Evolutionary conservation across 257 asterid species (phyloP), one percentile per base, ranked within the genome.

Genomic region (Solanum sejunctum): DNA sequence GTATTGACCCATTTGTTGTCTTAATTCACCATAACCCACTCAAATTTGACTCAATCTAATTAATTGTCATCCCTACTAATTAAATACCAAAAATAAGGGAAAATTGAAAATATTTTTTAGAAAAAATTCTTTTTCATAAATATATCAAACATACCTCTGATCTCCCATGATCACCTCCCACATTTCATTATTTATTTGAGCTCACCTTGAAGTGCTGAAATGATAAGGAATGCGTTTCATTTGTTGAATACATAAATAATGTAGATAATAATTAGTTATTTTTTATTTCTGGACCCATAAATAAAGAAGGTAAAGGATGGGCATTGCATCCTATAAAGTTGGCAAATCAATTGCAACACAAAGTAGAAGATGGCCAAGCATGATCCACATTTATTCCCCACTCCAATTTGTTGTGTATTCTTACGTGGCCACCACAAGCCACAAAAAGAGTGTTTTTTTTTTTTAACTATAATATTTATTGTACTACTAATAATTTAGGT

Each of bases 371-470:
- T 75, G 72, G 85, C 70, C 26, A 70, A 87, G 87, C 79, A 88
- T 83, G 80, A 87, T 87, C 87, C 88, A 87, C 88, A 79, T 54
- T 54, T 20, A 85, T 71, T 56, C 83, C 80, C 66, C 82, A 36
- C 21, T 63, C 39, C 36, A 70, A 51, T 72, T 52, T 84, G 28
- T 83, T n/a, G 60, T 58, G 89, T 72, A 51, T 66, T 89, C 88
- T 84, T 85, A 87, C 84, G 79, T 86, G 91, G 88, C 83, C 78
- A 55, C 88, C 89, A 85, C 83, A 84, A 54, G 85, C 83, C 85
- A 69, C 23, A 18, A 70, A 70, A 70, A 66, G 21, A 17, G 10
- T 39, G 9, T 39, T 5, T 56, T 80, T 56, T 79, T 36, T 7
- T 36, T 28, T 11, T 32, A 32, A 2, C 17, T 28, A 21, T 18